Conservation (phyloP, 805 yeast genomes). For the Torulaspora delbrueckii region DNA sequence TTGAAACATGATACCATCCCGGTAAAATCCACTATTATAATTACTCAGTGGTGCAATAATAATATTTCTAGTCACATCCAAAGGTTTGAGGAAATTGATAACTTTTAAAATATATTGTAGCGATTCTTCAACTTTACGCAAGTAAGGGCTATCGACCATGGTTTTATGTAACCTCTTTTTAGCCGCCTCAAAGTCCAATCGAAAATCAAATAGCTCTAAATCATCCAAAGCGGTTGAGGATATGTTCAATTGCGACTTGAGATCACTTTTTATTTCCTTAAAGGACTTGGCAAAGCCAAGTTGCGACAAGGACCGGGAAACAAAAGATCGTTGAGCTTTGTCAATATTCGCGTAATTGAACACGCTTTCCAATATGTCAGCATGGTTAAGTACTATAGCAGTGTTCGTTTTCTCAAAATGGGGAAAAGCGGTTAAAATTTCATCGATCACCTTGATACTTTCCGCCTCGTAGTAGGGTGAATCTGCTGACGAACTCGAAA, state of each 20-base stretch:
- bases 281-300: conserved; percentile 64
- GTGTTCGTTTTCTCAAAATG: conserved; percentile 56
- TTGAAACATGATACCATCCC: conserved; percentile 83
- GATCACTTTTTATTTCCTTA: conserved; percentile 51
- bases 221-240: conserved; percentile 81
- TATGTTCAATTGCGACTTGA: conserved; percentile 64
- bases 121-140: conserved; percentile 57
- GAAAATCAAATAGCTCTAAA: conserved; percentile 72
- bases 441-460: conserved; percentile 75
- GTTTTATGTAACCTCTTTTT: conserved; percentile 57
- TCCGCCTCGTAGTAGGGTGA: conserved; percentile 77
- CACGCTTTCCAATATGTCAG: conserved; percentile 68
- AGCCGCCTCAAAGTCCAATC: conserved; percentile 62
- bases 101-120: conserved; percentile 60
- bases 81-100: conserved; percentile 45
- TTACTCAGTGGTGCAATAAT: conserved; percentile 78
- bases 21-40: conserved; percentile 74
- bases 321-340: conserved; percentile 63
- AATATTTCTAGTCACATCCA: conserved; percentile 57
- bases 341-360: conserved; percentile 79
- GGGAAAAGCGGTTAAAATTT: conserved; percentile 60
- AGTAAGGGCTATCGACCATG: conserved; percentile 68
- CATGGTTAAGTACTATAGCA: conserved; percentile 68
- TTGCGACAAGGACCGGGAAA: conserved; percentile 69
- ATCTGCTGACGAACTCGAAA: conserved; percentile 44